These are phyloP conservation scores for Ceratobasidium sp. DNA, from an alignment of 1,284 basidiomycete species.

Conservation along the genomic window DNA sequence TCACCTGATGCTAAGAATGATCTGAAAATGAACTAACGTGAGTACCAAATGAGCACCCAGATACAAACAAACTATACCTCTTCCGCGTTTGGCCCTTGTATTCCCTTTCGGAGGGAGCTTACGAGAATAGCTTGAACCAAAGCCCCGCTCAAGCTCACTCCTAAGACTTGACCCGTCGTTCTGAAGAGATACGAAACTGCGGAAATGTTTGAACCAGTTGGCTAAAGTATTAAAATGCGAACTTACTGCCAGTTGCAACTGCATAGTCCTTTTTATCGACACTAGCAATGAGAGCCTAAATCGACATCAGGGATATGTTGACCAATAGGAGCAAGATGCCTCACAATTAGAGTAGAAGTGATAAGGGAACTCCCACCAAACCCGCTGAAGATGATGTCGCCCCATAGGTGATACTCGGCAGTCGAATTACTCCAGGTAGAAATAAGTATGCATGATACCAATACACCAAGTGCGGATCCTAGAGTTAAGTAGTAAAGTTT, in stretches of 20 bases:
- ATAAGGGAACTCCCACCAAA: conserved; percentile 85
- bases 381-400: conserved; percentile 79
- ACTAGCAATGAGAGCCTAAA: conserved; percentile 84
- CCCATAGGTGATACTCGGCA: conserved; percentile 72
- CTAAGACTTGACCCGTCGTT: conserved; percentile 90
- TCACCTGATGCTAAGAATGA: conserved; percentile 46
- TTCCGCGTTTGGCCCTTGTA: conserved; percentile 76
- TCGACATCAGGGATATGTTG: conserved; percentile 46
- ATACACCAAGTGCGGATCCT: conserved; percentile 63
- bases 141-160: conserved; percentile 85
- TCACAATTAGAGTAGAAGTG: conserved; percentile 82
- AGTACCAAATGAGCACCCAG: background rate
- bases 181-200: conserved; percentile 90
- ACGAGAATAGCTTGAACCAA: conserved; percentile 80
- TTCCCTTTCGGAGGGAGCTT: conserved; percentile 71
- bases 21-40: conserved; percentile 4
- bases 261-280: conserved; percentile 85
- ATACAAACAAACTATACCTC: conserved; percentile 63
- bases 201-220: conserved; percentile 15
- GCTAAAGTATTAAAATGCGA: background rate
- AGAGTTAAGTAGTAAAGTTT: conserved; percentile 80
- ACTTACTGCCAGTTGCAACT: conserved; percentile 86
- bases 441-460: conserved; percentile 65
- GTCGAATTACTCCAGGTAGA: conserved; percentile 72
- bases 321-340: conserved; percentile 49